These are phyloP conservation scores for Coemansia sp. DNA, from an alignment of 192 early-diverging fungal genomes.

Conservation along the genomic window DNA sequence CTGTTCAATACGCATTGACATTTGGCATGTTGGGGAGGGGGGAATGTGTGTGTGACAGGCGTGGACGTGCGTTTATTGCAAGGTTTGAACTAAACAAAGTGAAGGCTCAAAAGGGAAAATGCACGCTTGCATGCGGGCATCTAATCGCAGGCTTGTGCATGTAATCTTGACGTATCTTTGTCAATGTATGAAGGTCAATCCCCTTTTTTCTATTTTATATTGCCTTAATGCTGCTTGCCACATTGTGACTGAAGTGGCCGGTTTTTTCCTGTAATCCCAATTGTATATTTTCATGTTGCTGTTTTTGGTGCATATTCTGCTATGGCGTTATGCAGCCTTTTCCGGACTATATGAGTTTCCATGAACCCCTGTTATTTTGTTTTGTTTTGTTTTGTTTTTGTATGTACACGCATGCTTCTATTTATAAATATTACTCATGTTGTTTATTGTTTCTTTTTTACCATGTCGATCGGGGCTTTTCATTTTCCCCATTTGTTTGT, in stretches of 20 bases:
- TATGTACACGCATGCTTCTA: neutral
- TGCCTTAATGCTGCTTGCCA: neutral
- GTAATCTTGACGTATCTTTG: neutral
- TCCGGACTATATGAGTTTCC: neutral
- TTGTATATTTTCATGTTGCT: neutral
- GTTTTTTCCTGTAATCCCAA: neutral
- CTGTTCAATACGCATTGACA: conserved; percentile 6
- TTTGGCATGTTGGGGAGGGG: neutral
- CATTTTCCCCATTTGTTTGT: neutral
- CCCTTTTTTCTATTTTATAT: neutral
- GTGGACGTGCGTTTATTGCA: neutral
- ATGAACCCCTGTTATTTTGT: too few relatives aligned
- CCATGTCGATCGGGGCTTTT: neutral
- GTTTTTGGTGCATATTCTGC: too few relatives aligned
- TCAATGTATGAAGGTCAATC: conserved; percentile 4
- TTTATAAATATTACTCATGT: conserved; percentile 2
- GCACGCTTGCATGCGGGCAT: neutral
- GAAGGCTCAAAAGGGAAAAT: neutral
- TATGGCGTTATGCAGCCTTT: neutral
- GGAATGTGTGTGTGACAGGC: neutral
- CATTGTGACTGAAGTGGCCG: neutral
- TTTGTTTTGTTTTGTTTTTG: neutral
- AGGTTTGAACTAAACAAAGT: neutral
- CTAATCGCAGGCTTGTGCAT: neutral
- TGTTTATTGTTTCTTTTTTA: neutral